Evolutionary conservation across 805 yeast genomes (phyloP).

Genomic region (Wickerhamia fluorescens): DNA sequence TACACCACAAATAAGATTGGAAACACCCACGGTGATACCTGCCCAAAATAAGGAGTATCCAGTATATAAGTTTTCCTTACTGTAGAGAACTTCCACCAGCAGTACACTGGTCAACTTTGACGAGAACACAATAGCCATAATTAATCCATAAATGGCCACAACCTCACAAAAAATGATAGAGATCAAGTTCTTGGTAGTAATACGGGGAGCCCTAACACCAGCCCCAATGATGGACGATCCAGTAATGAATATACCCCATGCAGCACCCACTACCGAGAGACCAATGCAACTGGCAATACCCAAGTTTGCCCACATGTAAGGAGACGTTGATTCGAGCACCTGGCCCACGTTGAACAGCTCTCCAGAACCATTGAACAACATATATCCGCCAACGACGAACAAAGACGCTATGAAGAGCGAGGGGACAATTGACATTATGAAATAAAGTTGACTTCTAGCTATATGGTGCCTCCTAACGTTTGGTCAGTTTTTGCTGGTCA

Average conservation of each 20-base stretch:
- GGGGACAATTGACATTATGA: constrained; percentile 7
- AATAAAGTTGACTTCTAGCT: no score
- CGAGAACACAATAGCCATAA: constrained; percentile 95
- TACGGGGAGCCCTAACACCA: constrained; percentile 96
- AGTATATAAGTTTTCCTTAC: constrained; percentile 86
- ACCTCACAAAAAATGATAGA: constrained; percentile 98
- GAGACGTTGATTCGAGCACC: constrained; percentile 78
- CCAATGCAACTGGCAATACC: constrained; percentile 93
- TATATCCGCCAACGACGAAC: constrained; percentile 42
- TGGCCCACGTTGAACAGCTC: constrained; percentile 88
- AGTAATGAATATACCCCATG: constrained; percentile 97
- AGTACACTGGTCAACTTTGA: constrained; percentile 74
- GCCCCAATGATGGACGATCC: constrained; percentile 95
- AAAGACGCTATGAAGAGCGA: constrained; percentile 26
- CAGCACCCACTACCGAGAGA: constrained; percentile 92
- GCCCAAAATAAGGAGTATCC: constrained; percentile 98
- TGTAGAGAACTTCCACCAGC: constrained; percentile 45
- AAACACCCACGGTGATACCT: constrained; percentile 89
- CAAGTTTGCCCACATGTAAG: constrained; percentile 93
- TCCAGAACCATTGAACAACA: constrained; percentile 88
- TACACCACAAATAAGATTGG: constrained; percentile 92
- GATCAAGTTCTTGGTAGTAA: constrained; percentile 93
- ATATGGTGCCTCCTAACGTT: constrained; percentile 1
- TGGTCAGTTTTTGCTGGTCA: background rate
- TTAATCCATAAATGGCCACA: constrained; percentile 95